A percentile compares a stretch with the other conserved stretches of the same genome.
Evolutionary conservation across 352 stramenopile species (phyloP).

Genomic region (Hyaloperonospora arabidopsidis): DNA sequence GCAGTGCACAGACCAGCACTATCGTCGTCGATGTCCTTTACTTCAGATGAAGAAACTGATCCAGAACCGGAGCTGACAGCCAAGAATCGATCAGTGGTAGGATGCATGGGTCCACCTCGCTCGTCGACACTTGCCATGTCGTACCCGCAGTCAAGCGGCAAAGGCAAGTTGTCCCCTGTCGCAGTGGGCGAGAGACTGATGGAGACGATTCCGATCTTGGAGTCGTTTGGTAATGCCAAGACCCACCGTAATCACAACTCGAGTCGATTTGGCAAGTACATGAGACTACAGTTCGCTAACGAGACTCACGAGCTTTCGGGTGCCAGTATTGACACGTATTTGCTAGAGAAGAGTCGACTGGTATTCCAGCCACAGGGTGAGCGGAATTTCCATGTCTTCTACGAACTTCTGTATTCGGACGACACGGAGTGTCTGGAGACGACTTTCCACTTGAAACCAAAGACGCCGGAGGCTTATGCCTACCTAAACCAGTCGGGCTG

Average conservation of each 20-base stretch:
- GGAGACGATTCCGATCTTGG: constrained; percentile 88
- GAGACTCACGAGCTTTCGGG: constrained; percentile 65
- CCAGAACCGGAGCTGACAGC: constrained; percentile 61
- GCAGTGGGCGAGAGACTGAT: constrained; percentile 70
- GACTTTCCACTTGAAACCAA: constrained; percentile 46
- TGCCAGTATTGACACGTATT: constrained; percentile 75
- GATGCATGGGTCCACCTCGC: constrained; percentile 29
- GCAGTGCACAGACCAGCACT: constrained; percentile 43
- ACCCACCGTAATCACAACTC: constrained; percentile 88
- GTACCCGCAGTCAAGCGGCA: constrained; percentile 55
- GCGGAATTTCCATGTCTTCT: constrained; percentile 85
- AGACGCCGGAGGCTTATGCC: constrained; percentile 49
- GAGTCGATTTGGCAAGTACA: constrained; percentile 89
- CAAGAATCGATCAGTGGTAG: constrained; percentile 16
- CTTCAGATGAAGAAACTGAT: constrained; percentile 56
- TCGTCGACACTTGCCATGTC: constrained; percentile 57
- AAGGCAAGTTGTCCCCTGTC: constrained; percentile 52
- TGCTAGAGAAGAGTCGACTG: constrained; percentile 79
- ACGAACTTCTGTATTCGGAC: constrained; percentile 67
- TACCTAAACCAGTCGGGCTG: constrained; percentile 78
- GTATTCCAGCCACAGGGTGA: constrained; percentile 69
- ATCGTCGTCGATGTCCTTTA: constrained; percentile 35
- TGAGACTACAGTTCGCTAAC: constrained; percentile 72
- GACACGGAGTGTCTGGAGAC: constrained; percentile 41
- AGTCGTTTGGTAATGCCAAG: constrained; percentile 86